A percentile compares a stretch with the other conserved stretches of the same genome.
phyloP scores from a whole-genome alignment of 1,284 basidiomycete genomes.

The Cystobasidium pallidum region DNA sequence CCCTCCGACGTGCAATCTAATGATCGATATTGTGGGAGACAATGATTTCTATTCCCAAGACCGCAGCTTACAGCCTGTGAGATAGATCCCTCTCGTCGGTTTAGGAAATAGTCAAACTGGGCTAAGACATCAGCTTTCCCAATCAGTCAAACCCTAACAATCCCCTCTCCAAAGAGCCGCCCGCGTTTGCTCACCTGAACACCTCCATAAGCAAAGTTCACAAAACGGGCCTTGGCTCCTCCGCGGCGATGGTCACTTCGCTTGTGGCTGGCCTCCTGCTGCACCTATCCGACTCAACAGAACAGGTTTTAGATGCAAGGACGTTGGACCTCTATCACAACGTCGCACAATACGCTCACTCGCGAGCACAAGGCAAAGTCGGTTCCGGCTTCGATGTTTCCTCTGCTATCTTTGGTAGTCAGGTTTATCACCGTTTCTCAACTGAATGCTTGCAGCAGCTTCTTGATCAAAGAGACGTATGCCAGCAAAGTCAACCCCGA shows the following conservation, averaged over 20 bases:
- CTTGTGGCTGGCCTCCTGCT: slow-evolving; percentile 82
- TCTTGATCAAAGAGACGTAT: slow-evolving; percentile 40
- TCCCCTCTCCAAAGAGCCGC: slow-evolving; percentile 57
- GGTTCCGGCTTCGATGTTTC: slow-evolving; percentile 97
- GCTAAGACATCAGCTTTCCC: background rate
- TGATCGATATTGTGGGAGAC: slow-evolving; percentile 83
- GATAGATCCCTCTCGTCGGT: background rate
- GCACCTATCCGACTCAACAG: slow-evolving; percentile 63
- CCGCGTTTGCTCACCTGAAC: slow-evolving; percentile 74
- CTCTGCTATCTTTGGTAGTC: slow-evolving; percentile 91
- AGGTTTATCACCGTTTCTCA: slow-evolving; percentile 87
- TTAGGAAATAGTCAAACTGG: background rate
- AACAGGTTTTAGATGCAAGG: slow-evolving; percentile 53
- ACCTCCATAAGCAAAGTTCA: slow-evolving; percentile 77
- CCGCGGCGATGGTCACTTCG: slow-evolving; percentile 94
- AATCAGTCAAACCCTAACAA: slow-evolving; percentile 59
- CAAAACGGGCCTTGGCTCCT: slow-evolving; percentile 97
- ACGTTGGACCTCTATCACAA: slow-evolving; percentile 78
- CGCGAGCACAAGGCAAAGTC: slow-evolving; percentile 95
- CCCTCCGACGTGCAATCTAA: slow-evolving; percentile 60
- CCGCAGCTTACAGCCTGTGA: slow-evolving; percentile 21
- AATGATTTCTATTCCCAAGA: slow-evolving; percentile 98
- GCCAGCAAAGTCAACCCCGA: background rate
- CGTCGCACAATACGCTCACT: slow-evolving; percentile 93
- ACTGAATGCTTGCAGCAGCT: slow-evolving; percentile 58